Base-by-base conservation (phyloP, 306 rosid genomes). In the Medicago arabica region DNA sequence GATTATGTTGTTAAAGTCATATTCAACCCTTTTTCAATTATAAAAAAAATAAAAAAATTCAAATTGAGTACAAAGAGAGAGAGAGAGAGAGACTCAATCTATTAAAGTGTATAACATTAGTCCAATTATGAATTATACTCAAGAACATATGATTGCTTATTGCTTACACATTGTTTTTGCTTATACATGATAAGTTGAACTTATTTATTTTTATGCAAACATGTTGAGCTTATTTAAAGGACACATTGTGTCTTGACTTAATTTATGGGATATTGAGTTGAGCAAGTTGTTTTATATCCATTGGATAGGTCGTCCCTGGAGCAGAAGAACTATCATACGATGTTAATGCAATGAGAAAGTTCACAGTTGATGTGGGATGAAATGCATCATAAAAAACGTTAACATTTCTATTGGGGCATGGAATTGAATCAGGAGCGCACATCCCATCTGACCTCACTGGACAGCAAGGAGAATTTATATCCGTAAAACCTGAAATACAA, bases 331-430 rank as follows among this genome's bases (percentile, higher is more conserved):
- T 80, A 28, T 49, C 80, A 3, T 71, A 21, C 1, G 50, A 16
- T 25, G 36, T 39, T 3, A 6, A 8, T 5, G 82, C 86, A n/a
- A 14, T 10, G 46, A 80, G 1, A 13, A 0, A 0, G 51, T 88
- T 86, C 1, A 19, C 6, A 7, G 73, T 59, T 10, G 38, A 61
- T 0, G 83, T 79, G 0, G 85, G 68, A 61, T 86, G 93, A 50
- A 57, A 43, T 14, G 25, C 28, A 70, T 88, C 93, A 69, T 55
- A 80, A 28, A 80, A 84, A 1, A 70, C 13, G 4, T 80, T 65
- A 16, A 72, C 64, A 0, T 6, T 71, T 75, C 90, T 80, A 28
- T 86, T 72, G 8, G 43, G 0, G 67, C 90, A 88, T 72, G 83
- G 75, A 2, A 5, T 41, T 19, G 13, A 2, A 12, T 15, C 18